Base-by-base conservation (phyloP, 805 yeast genomes). In the Maudiozyma serrabonitensis region DNA sequence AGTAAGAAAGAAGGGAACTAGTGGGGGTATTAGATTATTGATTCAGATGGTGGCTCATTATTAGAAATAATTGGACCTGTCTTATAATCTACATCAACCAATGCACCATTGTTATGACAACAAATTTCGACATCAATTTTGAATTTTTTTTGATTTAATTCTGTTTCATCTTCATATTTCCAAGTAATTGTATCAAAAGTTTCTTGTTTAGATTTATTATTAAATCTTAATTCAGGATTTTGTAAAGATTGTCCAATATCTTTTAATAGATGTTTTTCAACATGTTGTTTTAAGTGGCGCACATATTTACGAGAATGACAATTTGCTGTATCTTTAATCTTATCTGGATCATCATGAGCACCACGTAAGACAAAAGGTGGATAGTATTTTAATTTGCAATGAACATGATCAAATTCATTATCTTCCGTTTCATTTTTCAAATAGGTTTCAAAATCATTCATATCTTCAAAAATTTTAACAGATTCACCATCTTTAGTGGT, bases 371-470 rank as follows among this genome's bases (percentile, higher is more conserved):
- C 77, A 62, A 84, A 84, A 46, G 91, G 91, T 19, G 93, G 93
- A 59, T 79, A 73, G 66, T 84, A 84, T 46, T 71, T 72, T 52
- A 84, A 69, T 53, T 78, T 81, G 37, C 86, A 85, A 60, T 82
- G 84, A 55, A 81, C 69, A 57, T 80, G 76, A 61, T 80, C 86
- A 56, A 76, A 81, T 52, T 84, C 90, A 53, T 83, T 81, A 64
- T 84, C 90, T 76, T 86, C 82, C 3, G 84, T 78, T 60, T 83
- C 90, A 61, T 81, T 86, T 59, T 80, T 75, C 51, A 84, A 70
- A 63, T 72, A 84, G 25, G 74, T 71, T 60, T 81, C 87, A 60
- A 84, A 84, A 16, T 78, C 73, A 18, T 71, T 71, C 52, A 84
- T 67, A 47, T 78, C 82, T 44, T 84, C 90, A 66, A 84, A 84